Evolutionary conservation across 75 land plant genomes (phyloP).

Genomic region (Cryptomeria japonica): DNA sequence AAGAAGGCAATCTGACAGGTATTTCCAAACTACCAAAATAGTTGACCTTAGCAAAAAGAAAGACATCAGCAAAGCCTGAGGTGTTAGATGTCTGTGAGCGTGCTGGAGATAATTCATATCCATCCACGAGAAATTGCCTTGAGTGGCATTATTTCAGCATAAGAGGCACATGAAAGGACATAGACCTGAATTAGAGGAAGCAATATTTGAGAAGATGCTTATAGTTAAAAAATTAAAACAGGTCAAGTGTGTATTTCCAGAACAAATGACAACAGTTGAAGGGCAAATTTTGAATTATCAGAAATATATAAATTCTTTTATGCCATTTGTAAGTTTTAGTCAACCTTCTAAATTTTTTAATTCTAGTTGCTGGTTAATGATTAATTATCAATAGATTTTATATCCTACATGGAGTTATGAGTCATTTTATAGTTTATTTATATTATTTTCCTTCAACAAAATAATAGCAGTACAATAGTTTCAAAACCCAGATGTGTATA

Average conservation of each 20-base stretch:
- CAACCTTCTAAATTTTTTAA: too few relatives aligned
- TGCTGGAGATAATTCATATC: not conserved
- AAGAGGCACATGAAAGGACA: not conserved
- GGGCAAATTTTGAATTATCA: too few relatives aligned
- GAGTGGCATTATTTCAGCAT: not conserved
- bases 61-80: not conserved
- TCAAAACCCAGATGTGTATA: too few relatives aligned
- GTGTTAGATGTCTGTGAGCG: not conserved
- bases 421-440: not conserved
- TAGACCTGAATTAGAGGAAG: not conserved
- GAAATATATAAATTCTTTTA: too few relatives aligned
- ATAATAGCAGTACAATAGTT: too few relatives aligned
- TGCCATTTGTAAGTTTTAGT: not conserved
- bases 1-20: not conserved
- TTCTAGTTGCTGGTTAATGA: not conserved
- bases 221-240: too few relatives aligned
- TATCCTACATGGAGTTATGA: not conserved
- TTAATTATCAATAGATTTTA: not conserved
- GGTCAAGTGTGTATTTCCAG: not conserved
- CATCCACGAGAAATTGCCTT: not conserved
- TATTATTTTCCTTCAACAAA: too few relatives aligned
- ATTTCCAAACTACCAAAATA: not conserved
- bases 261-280: too few relatives aligned
- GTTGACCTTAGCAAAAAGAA: not conserved
- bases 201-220: not conserved